Conservation (phyloP, 1,139 yeast genomes). For the Geotrichum restrictum region DNA sequence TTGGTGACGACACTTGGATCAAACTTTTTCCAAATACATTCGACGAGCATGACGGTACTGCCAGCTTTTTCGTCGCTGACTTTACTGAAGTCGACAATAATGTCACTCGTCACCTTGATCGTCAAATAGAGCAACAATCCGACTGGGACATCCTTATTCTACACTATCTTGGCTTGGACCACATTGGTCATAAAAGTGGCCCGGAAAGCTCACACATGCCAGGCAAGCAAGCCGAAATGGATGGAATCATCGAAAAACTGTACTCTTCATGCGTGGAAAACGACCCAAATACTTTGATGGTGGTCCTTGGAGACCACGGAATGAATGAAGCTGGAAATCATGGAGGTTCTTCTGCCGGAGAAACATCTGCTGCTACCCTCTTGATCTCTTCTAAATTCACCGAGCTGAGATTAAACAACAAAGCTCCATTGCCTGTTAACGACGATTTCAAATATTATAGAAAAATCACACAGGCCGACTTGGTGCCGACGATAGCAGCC, state of each 20-base stretch:
- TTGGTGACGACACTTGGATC: slow-evolving; percentile 97
- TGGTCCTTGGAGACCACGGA: slow-evolving; percentile 91
- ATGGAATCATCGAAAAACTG: slow-evolving; percentile 52
- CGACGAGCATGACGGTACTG: slow-evolving; percentile 73
- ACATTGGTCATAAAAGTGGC: slow-evolving; percentile 96
- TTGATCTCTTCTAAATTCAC: slow-evolving; percentile 62
- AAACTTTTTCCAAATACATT: slow-evolving; percentile 75
- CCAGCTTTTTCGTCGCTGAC: slow-evolving; percentile 90
- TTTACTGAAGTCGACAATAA: slow-evolving; percentile 90
- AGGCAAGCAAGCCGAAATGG: slow-evolving; percentile 82
- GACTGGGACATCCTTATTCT: slow-evolving; percentile 83
- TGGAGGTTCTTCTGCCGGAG: slow-evolving; percentile 91
- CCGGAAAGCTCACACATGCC: slow-evolving; percentile 78
- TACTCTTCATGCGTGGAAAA: slow-evolving; percentile 42
- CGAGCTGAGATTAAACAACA: slow-evolving; percentile 21
- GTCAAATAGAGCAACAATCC: slow-evolving; percentile 44
- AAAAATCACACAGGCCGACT: slow-evolving; percentile 70
- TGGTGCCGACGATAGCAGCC: slow-evolving; percentile 79
- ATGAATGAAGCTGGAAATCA: slow-evolving; percentile 89
- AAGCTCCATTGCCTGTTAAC: slow-evolving; percentile 44
- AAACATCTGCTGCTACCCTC: slow-evolving; percentile 78
- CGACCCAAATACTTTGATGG: slow-evolving; percentile 58
- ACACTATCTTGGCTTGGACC: slow-evolving; percentile 92
- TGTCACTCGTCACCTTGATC: slow-evolving; percentile 79
- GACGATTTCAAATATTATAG: slow-evolving; percentile 51